Base-by-base conservation (phyloP, 495 filamentous ascomycete genomes). In the Poronia punctata region DNA sequence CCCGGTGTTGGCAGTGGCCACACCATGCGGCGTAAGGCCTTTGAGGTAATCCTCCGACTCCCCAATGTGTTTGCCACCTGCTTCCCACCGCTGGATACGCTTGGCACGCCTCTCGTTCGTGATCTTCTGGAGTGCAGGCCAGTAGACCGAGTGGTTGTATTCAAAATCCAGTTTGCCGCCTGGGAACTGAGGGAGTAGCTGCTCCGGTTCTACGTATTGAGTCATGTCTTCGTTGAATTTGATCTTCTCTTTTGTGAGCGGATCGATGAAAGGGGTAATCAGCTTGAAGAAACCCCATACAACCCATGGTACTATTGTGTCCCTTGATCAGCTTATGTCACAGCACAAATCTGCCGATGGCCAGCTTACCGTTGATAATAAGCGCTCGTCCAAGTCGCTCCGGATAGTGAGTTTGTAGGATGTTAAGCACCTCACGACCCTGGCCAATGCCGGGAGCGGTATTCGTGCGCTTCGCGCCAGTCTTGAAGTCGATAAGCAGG, bases 181-280 rank as follows among this genome's bases (percentile, higher is more conserved):
- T 21, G 59, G 45, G 47, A 76, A 74, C 37, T 76, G 66, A 45
- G 74, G 77, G 78, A 88, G 79, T 26, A 98, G 74, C 40, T 95
- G 88, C 49, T 75, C 65, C 5, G 78, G 54, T 5, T 88, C 88
- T 8, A 97, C 83, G 51, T 85, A 81, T 32, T 82, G 64, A 44
- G 70, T 65, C 63, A 92, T 73, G 51, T 94, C 83, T 52, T 93
- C 84, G 64, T 95, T 94, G 71, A 95, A 97, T 56, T 85, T 87
- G 54, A 98, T 76, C 70, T 98, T 98, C 48, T 92, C 76, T 11
- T 81, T 78, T 11, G 92, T 98, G 44, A 82, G 48, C 7, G 92
- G 92, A 64, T 98, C 92, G 59, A 98, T 95, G 61, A 97, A 97
- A 19, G 90, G 88, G 14, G 78, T 85, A 64, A 98, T 88, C 43